phyloP scores from a whole-genome alignment of 2,329 filamentous ascomycete genomes.

The Calonectria hongkongensis region DNA sequence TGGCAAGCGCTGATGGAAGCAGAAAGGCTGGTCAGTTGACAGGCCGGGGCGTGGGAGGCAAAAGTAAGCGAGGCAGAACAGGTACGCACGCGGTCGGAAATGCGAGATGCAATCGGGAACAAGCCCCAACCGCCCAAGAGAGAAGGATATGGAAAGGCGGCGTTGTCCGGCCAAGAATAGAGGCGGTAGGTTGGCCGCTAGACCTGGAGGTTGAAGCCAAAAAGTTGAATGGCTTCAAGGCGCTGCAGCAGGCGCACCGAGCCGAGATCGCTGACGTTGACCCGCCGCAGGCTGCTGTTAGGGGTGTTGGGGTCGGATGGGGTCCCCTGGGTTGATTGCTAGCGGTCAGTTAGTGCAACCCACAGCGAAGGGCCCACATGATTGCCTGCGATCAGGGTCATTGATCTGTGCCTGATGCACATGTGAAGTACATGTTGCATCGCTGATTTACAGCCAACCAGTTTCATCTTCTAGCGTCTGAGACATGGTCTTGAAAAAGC shows the following conservation, averaged over 20 bases:
- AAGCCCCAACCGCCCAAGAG: not conserved
- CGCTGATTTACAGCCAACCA: not conserved
- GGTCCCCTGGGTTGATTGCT: constrained; percentile 25
- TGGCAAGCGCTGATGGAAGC: constrained; percentile 18
- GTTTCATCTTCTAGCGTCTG: not conserved
- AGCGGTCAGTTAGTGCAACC: constrained; percentile 21
- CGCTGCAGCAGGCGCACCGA: constrained; percentile 11
- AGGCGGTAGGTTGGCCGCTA: constrained; percentile 16
- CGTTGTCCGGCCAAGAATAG: constrained; percentile 20
- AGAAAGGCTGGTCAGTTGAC: constrained; percentile 21
- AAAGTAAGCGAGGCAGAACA: constrained; percentile 26
- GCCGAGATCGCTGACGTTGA: constrained; percentile 25
- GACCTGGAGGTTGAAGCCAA: constrained; percentile 21
- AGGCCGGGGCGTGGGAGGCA: constrained; percentile 21
- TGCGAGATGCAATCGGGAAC: constrained; percentile 19
- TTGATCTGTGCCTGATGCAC: constrained; percentile 20
- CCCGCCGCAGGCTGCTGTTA: constrained; percentile 5
- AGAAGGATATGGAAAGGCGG: constrained; percentile 9
- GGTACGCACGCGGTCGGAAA: constrained; percentile 15
- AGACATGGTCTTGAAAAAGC: not conserved
- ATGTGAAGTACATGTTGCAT: constrained; percentile 13
- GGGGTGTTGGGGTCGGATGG: constrained; percentile 19
- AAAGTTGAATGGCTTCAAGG: constrained; percentile 27
- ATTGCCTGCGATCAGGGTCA: not conserved
- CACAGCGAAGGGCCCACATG: constrained; percentile 17